A percentile compares a stretch with the other conserved stretches of the same genome.
Evolutionary conservation across 495 filamentous ascomycete species (phyloP).

Genomic region (Jackrogersella multiformis): DNA sequence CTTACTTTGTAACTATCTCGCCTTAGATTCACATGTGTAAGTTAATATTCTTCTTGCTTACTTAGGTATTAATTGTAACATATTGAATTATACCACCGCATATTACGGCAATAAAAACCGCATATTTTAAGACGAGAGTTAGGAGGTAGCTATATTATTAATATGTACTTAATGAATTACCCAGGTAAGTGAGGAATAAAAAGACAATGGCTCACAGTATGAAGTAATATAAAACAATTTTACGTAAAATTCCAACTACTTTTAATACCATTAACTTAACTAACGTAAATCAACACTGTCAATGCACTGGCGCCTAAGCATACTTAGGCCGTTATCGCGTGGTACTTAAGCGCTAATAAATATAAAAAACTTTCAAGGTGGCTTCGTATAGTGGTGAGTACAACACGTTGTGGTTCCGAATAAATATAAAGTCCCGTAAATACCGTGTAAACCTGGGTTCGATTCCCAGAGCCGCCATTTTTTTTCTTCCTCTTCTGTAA

Average conservation of each 20-base stretch:
- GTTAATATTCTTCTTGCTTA: too few species aligned
- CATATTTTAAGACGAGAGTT: too few species aligned
- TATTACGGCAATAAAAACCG: too few species aligned
- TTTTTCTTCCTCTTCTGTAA: not conserved
- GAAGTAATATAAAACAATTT: not conserved
- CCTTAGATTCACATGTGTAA: too few species aligned
- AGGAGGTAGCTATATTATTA: too few species aligned
- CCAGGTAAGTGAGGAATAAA: too few species aligned
- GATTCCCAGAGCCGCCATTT: conserved; percentile 11
- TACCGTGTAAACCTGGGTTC: conserved; percentile 16
- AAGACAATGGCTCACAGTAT: not conserved
- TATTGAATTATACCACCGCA: too few species aligned
- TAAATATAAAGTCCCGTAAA: not conserved
- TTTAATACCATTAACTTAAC: too few species aligned
- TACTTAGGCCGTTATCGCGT: not conserved
- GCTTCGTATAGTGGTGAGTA: conserved; percentile 15
- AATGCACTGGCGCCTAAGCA: not conserved
- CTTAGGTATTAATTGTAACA: too few species aligned
- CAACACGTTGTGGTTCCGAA: conserved; percentile 6
- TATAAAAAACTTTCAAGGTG: not conserved
- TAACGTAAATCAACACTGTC: not conserved
- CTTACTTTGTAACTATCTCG: too few species aligned
- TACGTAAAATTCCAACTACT: not conserved
- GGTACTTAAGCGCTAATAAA: not conserved
- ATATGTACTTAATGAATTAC: too few species aligned